Evolutionary conservation across 2,329 filamentous ascomycete species (phyloP).

Genomic region (Pseudopyrenochaeta lycopersici): DNA sequence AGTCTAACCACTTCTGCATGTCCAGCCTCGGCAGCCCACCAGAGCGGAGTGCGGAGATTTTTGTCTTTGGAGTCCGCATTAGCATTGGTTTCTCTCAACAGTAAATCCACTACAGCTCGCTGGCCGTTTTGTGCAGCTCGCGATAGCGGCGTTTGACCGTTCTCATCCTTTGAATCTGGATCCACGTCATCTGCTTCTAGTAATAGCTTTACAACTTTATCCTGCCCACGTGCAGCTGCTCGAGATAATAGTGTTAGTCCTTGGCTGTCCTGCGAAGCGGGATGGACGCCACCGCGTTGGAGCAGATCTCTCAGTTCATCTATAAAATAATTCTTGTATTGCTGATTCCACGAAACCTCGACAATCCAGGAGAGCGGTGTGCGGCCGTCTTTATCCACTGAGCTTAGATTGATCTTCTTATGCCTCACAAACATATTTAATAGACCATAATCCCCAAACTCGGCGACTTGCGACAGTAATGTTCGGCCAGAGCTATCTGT

Average conservation of each 20-base stretch:
- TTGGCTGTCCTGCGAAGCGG: not conserved
- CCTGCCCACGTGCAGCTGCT: not conserved
- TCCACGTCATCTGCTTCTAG: not conserved
- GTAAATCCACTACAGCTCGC: not conserved
- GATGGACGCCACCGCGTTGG: no score
- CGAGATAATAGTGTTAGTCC: constrained; percentile 4
- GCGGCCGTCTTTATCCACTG: not conserved
- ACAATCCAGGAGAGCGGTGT: constrained; percentile 10
- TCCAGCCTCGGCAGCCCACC: constrained; percentile 1
- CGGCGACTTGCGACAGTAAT: no score
- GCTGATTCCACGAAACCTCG: not conserved
- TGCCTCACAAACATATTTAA: no score
- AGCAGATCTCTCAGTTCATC: no score
- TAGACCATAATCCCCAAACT: no score
- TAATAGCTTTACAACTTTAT: not conserved
- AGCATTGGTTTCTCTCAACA: not conserved
- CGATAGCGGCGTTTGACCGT: constrained; percentile 2
- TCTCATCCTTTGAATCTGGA: not conserved
- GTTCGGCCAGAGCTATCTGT: no score
- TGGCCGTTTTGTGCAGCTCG: not conserved
- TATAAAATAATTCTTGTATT: no score
- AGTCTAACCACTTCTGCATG: not conserved
- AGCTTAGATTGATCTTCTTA: no score
- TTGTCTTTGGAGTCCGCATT: constrained; percentile 20
- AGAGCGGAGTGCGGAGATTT: constrained; percentile 1